Conservation (phyloP, 805 yeast species). For the Kuraishia ogatae region DNA sequence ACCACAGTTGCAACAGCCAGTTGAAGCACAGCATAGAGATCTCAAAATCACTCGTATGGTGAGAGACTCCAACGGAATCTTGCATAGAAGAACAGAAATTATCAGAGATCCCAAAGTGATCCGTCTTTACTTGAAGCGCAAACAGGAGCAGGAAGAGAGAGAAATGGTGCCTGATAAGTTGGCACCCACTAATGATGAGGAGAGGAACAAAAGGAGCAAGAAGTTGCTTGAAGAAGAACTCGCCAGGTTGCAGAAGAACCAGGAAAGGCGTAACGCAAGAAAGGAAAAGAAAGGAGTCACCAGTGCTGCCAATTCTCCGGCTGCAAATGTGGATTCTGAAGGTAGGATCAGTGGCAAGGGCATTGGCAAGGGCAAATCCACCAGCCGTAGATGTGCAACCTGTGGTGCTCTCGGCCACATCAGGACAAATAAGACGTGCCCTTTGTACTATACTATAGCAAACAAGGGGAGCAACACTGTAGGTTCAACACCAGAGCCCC, state of each 20-base stretch:
- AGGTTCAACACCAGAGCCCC: not conserved
- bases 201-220: slow-evolving; percentile 67
- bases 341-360: slow-evolving; percentile 52
- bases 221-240: slow-evolving; percentile 75
- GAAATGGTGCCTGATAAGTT: slow-evolving; percentile 67
- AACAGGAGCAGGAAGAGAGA: slow-evolving; percentile 24
- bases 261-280: slow-evolving; percentile 55
- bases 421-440: slow-evolving; percentile 86
- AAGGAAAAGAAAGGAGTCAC: slow-evolving; percentile 33
- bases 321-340: slow-evolving; percentile 25
- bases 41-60: slow-evolving; percentile 70
- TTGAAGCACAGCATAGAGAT: slow-evolving; percentile 20
- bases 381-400: slow-evolving; percentile 80
- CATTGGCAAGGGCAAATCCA: slow-evolving; percentile 63
- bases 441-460: slow-evolving; percentile 42
- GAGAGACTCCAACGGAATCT: slow-evolving; percentile 75
- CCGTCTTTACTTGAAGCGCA: slow-evolving; percentile 67
- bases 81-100: slow-evolving; percentile 72
- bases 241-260: slow-evolving; percentile 76
- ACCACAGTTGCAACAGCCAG: not conserved
- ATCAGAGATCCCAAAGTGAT: slow-evolving; percentile 83
- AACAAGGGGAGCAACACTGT: slow-evolving; percentile 1
- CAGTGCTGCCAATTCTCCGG: slow-evolving; percentile 20
- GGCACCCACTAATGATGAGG: slow-evolving; percentile 74
- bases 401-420: slow-evolving; percentile 97